phyloP scores from a whole-genome alignment of 2,329 filamentous ascomycete genomes.

The Exophiala xenobiotica region DNA sequence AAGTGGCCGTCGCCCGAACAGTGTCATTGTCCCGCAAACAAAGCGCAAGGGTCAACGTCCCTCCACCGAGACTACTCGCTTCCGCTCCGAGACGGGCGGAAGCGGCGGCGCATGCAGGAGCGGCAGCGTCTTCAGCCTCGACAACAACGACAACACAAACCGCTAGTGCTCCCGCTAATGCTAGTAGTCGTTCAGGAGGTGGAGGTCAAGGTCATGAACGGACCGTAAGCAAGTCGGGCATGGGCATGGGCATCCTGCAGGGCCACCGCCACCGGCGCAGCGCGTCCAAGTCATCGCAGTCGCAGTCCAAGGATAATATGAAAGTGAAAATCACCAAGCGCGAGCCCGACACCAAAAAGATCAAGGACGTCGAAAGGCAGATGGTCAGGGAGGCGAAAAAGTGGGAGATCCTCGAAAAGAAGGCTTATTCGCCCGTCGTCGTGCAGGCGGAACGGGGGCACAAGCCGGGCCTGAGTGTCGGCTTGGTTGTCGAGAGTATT shows the following conservation, averaged over 20 bases:
- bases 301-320: conserved; percentile 12
- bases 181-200: no score
- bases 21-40: conserved; percentile 28
- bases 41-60: conserved; percentile 22
- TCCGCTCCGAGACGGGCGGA: conserved; percentile 17
- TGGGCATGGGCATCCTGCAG: conserved; percentile 7
- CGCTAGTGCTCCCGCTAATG: no score
- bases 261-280: conserved; percentile 22
- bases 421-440: conserved; percentile 25
- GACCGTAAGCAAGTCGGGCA: neutral
- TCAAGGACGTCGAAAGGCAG: conserved; percentile 23
- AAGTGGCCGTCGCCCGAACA: conserved; percentile 28
- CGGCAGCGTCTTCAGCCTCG: no score
- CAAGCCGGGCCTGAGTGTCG: conserved; percentile 26
- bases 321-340: conserved; percentile 21
- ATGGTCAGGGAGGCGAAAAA: conserved; percentile 19
- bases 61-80: conserved; percentile 17
- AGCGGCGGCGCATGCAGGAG: conserved; percentile 3
- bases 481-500: conserved; percentile 23
- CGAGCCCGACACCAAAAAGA: conserved; percentile 7
- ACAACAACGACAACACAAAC: no score
- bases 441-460: conserved; percentile 24
- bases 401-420: conserved; percentile 27
- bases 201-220: neutral
- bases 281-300: conserved; percentile 10